phyloP scores from a whole-genome alignment of 179 eudicot genomes.

The Patellifolia procumbens region DNA sequence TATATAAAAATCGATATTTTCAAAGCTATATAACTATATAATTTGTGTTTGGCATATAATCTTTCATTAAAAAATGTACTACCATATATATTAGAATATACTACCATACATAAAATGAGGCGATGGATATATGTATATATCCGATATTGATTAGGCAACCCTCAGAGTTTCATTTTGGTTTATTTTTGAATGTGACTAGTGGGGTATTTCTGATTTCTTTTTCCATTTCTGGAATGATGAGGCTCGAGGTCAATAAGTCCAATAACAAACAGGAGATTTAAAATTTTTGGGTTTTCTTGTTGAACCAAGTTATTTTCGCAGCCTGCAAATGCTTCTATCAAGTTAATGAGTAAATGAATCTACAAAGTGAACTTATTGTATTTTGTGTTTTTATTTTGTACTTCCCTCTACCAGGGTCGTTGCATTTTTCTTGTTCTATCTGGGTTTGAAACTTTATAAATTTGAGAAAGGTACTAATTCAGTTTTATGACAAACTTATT shows the following conservation, averaged over 20 bases:
- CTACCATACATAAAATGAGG: no score
- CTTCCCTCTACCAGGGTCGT: background rate
- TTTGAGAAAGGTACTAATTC: background rate
- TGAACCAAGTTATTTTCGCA: background rate
- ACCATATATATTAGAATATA: no score
- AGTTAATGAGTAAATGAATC: background rate
- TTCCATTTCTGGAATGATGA: background rate
- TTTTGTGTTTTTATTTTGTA: background rate
- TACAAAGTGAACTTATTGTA: background rate
- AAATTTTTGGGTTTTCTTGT: background rate
- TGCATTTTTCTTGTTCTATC: background rate
- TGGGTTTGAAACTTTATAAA: background rate
- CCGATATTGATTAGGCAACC: no score
- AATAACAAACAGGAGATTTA: background rate
- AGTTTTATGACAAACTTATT: slow-evolving; percentile 15
- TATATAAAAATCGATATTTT: no score
- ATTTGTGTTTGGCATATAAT: no score
- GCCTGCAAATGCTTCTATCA: background rate
- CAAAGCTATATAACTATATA: no score
- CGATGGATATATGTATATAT: no score
- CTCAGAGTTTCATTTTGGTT: background rate
- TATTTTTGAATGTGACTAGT: background rate
- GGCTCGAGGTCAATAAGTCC: no score
- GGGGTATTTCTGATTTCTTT: background rate
- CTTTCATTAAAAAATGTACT: no score